Base-by-base conservation (phyloP, 2,329 filamentous ascomycete genomes). In the Penicillium sp. region DNA sequence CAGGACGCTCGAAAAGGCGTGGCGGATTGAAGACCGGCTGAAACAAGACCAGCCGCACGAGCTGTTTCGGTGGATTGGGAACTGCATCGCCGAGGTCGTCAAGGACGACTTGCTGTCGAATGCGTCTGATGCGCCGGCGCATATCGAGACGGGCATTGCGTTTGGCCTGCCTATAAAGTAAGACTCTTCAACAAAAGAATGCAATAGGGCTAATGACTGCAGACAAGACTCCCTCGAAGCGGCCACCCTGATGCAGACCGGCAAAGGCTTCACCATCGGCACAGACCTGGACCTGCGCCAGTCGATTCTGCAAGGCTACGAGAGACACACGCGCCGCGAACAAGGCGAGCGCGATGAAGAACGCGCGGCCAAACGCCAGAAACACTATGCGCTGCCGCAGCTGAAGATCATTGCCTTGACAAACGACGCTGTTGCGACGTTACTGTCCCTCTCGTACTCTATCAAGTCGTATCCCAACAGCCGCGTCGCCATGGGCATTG, bases 391-490 rank as follows among this genome's bases (percentile, higher is more conserved):
- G 21, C 42, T 59, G 18, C 56, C 56, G 7, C 47, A 55, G 26
- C 35, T 59, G 3, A 59, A 59, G 24, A 59, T 59, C 5, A 55
- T 53, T 20, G 56, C 56, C 6, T 40, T 59, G 42, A 59, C 56
- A 26, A 59, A 59, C 42, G 56, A 59, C 14, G 52, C 56, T 14
- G 56, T 59, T 7, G 56, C 56, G 1, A 59, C 56, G 5, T 42
- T 59, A 26, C 56, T 59, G 9, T 59, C 56, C 11, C 56, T 59
- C 20, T 55, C 56, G 30, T 59, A 59, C 26, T 59, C 56, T 21
- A 59, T 59, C 47, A 59, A 59, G 48, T 59, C 56, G 26, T 59
- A 47, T 21, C 56, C 56, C 47, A 59, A 59, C 56, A 59, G 56
- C 42, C 56, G 56, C 20, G 56, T 59, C 30, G 56, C 56, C 20